A percentile compares a stretch with the other conserved stretches of the same genome.
These are phyloP conservation scores for Pleurotus cornucopiae DNA, from an alignment of 768 basidiomycete species.

Conservation along the genomic window DNA sequence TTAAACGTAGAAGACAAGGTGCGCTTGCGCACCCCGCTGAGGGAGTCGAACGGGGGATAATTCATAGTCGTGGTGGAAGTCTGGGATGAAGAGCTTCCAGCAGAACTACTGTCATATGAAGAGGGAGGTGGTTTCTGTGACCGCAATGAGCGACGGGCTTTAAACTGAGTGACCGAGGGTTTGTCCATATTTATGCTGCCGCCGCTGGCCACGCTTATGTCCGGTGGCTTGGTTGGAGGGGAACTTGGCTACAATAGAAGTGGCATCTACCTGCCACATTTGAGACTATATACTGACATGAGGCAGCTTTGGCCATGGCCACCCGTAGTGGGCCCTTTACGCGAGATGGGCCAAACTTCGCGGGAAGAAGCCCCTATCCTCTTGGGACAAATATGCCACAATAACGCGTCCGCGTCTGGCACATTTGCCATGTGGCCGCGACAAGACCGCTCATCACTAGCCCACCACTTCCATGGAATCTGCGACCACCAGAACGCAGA, in stretches of 20 bases:
- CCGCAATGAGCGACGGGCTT: background rate
- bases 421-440: background rate
- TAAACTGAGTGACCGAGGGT: background rate
- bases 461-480: constrained; percentile 46
- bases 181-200: background rate
- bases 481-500: constrained; percentile 33
- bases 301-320: too few relatives aligned
- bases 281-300: too few relatives aligned
- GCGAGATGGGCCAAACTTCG: background rate
- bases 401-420: background rate
- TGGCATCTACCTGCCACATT: too few relatives aligned
- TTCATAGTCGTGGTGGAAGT: background rate
- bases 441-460: background rate
- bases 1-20: background rate
- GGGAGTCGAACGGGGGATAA: background rate
- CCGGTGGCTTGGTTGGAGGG: too few relatives aligned
- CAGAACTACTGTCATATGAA: constrained; percentile 2
- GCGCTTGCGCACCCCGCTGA: constrained; percentile 1
- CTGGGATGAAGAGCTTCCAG: background rate
- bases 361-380: background rate
- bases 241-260: too few relatives aligned
- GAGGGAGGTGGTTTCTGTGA: background rate
- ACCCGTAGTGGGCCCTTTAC: too few relatives aligned
- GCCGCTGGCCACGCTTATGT: too few relatives aligned
- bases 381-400: background rate